Base-by-base conservation (phyloP, 1,139 yeast genomes). In the Geotrichum cucujoidarum region DNA sequence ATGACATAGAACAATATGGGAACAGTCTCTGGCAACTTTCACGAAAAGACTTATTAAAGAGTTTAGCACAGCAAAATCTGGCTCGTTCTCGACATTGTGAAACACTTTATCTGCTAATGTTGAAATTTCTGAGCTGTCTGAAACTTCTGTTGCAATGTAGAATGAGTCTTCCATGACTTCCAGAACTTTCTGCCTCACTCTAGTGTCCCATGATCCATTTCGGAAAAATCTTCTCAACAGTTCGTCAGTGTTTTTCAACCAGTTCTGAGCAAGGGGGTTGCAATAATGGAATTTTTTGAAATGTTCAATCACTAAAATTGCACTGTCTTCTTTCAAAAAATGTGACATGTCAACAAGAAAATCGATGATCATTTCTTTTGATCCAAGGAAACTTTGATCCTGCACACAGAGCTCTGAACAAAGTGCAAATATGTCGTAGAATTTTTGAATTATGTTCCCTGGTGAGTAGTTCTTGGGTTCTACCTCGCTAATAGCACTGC, bases 201-300 rank as follows among this genome's bases (percentile, higher is more conserved):
- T 63, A 0, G 67, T 50, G 1, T 65, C 60, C 54, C 66, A 60
- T 3, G 57, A 52, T 4, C 54, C 54, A 21, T 65, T 66, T 36
- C 62, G 64, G 58, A 71, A 80, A 57, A 80, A 81, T 21, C 68
- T 66, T 21, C 70, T 67, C 21, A 81, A 62, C 2, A 81, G 52
- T n/a, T 64, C 66, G 20, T 65, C 62, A 41, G 78, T 67, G 56
- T 78, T 77, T 1, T 68, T 70, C 40, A 66, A 65, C 86, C 89
- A 82, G 17, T 71, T 64, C 0, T 76, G 71, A 39, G 73, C 66
- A n/a, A 79, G 60, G 6, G 80, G 74, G 1, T 80, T 70, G 57
- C 89, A 81, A 22, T 74, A 57, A 45, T 73, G 73, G 47, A 74
- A 77, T n/a, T 72, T 70, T 1, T 67, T 64, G 59, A 77, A 81